Percentiles rank a stretch among this genome's conserved stretches.
phyloP scores from a whole-genome alignment of 306 rosid species.

The Prosopis cineraria region DNA sequence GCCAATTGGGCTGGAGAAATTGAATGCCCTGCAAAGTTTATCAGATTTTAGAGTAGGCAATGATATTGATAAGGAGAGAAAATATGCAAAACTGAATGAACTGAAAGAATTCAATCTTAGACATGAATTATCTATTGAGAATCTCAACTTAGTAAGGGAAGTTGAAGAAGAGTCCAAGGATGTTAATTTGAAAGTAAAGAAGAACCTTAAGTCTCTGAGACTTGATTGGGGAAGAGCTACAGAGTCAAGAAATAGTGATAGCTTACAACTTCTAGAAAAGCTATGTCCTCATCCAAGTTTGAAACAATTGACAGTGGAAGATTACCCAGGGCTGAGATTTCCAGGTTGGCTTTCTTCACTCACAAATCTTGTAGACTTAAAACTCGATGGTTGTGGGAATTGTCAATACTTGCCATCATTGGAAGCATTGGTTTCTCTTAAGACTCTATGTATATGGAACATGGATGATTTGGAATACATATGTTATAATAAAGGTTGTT shows the following conservation, averaged over 20 bases:
- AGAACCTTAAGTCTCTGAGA: not conserved
- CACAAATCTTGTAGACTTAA: not conserved
- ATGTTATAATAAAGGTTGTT: not conserved
- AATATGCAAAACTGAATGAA: not conserved
- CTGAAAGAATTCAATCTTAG: not conserved
- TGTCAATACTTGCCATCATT: not conserved
- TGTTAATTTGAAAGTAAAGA: not conserved
- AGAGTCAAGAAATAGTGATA: not conserved
- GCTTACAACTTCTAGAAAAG: not conserved
- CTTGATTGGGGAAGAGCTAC: not conserved
- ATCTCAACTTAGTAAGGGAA: not conserved
- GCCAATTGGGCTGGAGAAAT: not conserved
- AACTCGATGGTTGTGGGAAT: fast-evolving
- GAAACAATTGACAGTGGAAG: not conserved
- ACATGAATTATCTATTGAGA: not conserved
- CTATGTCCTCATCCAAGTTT: not conserved
- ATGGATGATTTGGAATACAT: not conserved
- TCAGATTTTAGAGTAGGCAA: not conserved
- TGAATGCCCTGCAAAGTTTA: not conserved
- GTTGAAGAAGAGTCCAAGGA: not conserved
- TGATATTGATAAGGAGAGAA: not conserved
- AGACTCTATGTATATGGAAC: fast-evolving
- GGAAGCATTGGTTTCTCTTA: not conserved
- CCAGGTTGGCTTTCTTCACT: slow-evolving; percentile 2
- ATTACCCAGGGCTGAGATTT: not conserved